These are phyloP conservation scores for Epichloe hybrida DNA, from an alignment of 2,329 filamentous ascomycete genomes.

Conservation along the genomic window DNA sequence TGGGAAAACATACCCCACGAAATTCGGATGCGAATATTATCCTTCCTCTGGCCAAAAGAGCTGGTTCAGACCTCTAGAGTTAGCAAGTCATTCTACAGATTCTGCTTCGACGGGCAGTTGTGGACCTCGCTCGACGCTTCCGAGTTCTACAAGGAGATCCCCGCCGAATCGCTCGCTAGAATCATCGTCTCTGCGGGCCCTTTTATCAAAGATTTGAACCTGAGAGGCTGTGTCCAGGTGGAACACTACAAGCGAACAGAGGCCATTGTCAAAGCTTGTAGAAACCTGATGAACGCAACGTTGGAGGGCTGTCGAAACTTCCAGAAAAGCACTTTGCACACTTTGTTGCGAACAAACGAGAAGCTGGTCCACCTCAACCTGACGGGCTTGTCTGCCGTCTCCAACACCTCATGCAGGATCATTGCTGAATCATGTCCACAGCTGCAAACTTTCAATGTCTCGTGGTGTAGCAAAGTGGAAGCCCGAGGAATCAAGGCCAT, in stretches of 20 bases:
- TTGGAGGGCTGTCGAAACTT: conserved; percentile 85
- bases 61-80: conserved; percentile 66
- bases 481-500: conserved; percentile 61
- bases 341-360: conserved; percentile 59
- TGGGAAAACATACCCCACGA: conserved; percentile 76
- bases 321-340: conserved; percentile 62
- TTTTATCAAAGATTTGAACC: conserved; percentile 80
- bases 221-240: conserved; percentile 82
- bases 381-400: conserved; percentile 65
- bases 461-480: conserved; percentile 83
- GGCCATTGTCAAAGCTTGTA: conserved; percentile 69
- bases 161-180: conserved; percentile 67
- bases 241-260: conserved; percentile 67
- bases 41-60: conserved; percentile 65
- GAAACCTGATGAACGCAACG: conserved; percentile 75
- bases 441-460: conserved; percentile 77
- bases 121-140: conserved; percentile 79
- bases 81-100: conserved; percentile 62
- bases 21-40: conserved; percentile 64
- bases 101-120: conserved; percentile 89
- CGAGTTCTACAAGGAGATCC: conserved; percentile 77
- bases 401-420: conserved; percentile 75
- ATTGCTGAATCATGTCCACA: conserved; percentile 69
- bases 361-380: conserved; percentile 76
- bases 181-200: conserved; percentile 78